Conservation (phyloP, 805 yeast species). For the Ogataea populi-albae region DNA sequence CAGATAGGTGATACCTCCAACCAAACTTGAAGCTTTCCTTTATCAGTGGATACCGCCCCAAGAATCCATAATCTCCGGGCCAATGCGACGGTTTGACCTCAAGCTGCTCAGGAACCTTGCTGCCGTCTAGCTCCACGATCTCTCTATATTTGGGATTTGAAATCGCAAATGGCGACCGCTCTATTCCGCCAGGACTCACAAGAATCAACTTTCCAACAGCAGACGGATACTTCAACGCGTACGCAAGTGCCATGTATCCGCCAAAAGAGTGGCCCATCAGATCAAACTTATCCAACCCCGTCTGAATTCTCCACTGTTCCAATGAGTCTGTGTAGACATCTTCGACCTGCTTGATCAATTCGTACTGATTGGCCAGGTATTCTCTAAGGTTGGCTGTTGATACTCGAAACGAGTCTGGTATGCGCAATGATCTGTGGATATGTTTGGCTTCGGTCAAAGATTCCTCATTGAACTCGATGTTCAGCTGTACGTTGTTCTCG, state of each 20-base stretch:
- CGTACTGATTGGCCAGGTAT: conserved; percentile 34
- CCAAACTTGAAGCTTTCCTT: conserved; percentile 33
- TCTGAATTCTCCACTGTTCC: conserved; percentile 59
- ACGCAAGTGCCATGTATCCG: conserved; percentile 67
- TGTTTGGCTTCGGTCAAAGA: conserved; percentile 18
- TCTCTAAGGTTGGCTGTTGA: conserved; percentile 19
- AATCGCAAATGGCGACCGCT: conserved; percentile 61
- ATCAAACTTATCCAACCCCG: conserved; percentile 52
- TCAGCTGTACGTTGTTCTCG: conserved; percentile 27
- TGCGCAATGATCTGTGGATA: conserved; percentile 23
- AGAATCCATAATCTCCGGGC: conserved; percentile 43
- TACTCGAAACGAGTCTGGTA: conserved; percentile 22
- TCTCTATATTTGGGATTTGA: conserved; percentile 35
- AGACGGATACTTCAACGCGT: conserved; percentile 56
- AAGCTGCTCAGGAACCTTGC: conserved; percentile 5
- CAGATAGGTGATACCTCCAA: conserved; percentile 42
- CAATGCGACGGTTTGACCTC: conserved; percentile 37
- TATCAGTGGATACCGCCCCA: conserved; percentile 46
- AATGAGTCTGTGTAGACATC: conserved; percentile 54
- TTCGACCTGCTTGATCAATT: conserved; percentile 46
- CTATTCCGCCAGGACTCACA: conserved; percentile 78
- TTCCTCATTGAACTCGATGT: conserved; percentile 23
- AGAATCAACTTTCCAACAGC: conserved; percentile 53
- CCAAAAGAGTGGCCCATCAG: conserved; percentile 79
- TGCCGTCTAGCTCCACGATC: conserved; percentile 4